Evolutionary conservation across 148 eudicot genomes (phyloP).

Genomic region (Heliamphora exappendiculata): DNA sequence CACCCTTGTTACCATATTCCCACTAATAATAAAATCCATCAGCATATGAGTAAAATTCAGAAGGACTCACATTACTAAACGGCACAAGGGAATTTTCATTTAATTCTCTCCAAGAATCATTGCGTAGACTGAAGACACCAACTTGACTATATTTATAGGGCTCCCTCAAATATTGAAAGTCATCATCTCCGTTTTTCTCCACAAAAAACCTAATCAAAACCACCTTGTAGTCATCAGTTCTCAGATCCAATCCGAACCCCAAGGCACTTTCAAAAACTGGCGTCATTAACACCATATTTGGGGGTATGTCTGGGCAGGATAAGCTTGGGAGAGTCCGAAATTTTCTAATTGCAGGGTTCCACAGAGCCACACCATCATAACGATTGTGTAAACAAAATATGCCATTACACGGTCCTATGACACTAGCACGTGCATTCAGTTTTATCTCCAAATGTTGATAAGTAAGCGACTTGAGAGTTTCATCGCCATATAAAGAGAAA

Average conservation of each 20-base stretch:
- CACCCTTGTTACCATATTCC: not conserved
- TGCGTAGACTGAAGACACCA: not conserved
- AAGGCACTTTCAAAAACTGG: too few relatives aligned
- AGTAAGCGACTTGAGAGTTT: not conserved
- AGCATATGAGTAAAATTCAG: not conserved
- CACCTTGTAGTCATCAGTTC: slow-evolving; percentile 1
- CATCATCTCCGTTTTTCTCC: not conserved
- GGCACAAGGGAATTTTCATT: not conserved
- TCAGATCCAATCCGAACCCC: not conserved
- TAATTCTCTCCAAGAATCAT: not conserved
- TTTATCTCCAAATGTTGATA: not conserved
- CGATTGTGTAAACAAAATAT: not conserved
- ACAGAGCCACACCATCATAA: not conserved
- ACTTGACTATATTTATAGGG: not conserved
- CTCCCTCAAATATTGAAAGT: too few relatives aligned
- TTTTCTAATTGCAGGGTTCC: not conserved
- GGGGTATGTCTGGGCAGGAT: not conserved
- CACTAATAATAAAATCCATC: not conserved
- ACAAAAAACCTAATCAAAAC: not conserved
- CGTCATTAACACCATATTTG: not conserved
- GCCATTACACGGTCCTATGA: not conserved
- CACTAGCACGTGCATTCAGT: not conserved
- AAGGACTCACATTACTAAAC: not conserved
- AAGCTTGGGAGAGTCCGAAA: not conserved
- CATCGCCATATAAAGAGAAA: not conserved